Evolutionary conservation across 768 basidiomycete species (phyloP), one percentile per base, ranked within the genome.

Genomic region (Thelephora ganbajun): DNA sequence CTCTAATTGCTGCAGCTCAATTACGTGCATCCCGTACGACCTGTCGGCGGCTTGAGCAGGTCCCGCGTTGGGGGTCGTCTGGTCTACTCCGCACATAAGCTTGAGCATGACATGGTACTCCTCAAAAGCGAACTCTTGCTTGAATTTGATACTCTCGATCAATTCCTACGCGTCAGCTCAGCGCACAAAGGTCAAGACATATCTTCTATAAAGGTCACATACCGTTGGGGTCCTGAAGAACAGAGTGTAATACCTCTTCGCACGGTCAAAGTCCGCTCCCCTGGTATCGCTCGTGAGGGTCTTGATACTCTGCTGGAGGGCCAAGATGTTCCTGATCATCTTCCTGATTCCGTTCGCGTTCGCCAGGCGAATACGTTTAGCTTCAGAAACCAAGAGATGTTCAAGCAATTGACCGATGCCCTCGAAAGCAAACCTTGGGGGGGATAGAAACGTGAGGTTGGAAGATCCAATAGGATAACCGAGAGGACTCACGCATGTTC

Each of bases 31-130:
- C 63, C 80, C 83, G 62, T 89, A 90, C 56, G 82, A 80, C 43
- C 77, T 74, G 63, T 90, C 80, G 1, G 62, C 57, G 6, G 80
- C 76, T 52, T 72, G 74, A 33, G 70, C 62, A 16, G 62, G 67
- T 16, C 66, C 74, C 18, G 66, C 66, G 33, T 77, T 75, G 16
- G 70, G 72, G 11, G 67, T 64, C n/a, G 62, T 66, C 49, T 72
- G 78, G 57, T 88, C 79, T 33, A 91, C 77, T 13, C 86, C 87
- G 58, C 91, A 94, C 56, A 90, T 89, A 34, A 97, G 71, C 55
- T 80, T 83, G 43, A 97, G 72, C 72, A 98, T 91, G 6, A 77
- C 74, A 61, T 91, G 86, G 63, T 94, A 97, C 58, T 97, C 88
- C 54, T 94, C 92, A 54, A 96, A 94, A 3, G 72, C 76, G 66